Conservation (phyloP, 768 basidiomycete genomes). For the Termitomyces sp. region DNA sequence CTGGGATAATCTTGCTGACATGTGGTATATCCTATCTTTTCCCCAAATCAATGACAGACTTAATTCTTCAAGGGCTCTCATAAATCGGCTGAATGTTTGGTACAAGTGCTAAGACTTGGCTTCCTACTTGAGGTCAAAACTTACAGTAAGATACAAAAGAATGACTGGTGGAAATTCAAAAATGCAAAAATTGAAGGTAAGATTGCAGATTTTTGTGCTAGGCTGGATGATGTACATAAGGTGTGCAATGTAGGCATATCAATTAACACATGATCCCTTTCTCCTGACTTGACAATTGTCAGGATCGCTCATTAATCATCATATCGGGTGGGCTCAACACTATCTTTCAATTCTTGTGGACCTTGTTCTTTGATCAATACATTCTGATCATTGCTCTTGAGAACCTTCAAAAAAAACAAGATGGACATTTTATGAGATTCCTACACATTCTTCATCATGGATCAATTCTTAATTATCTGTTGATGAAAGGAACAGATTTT, state of each 20-base stretch:
- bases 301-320: neutral
- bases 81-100: slow-evolving; percentile 10
- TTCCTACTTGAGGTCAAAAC: neutral
- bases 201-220: slow-evolving; percentile 8
- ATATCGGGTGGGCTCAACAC: neutral
- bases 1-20: too few relatives aligned
- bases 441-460: slow-evolving; percentile 11
- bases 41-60: neutral
- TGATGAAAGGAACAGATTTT: slow-evolving; percentile 2
- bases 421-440: too few relatives aligned
- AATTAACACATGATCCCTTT: neutral
- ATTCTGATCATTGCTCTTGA: slow-evolving; percentile 4
- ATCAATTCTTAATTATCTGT: slow-evolving; percentile 4
- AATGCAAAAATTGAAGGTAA: too few relatives aligned
- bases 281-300: neutral
- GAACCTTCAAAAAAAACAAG: too few relatives aligned
- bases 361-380: neutral
- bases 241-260: slow-evolving; percentile 3
- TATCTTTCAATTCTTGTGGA: neutral
- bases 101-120: neutral
- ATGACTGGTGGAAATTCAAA: slow-evolving; percentile 6
- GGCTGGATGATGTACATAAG: slow-evolving; percentile 3
- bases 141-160: neutral
- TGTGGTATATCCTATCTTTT: slow-evolving; percentile 5
- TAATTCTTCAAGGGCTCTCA: slow-evolving; percentile 5